These are phyloP conservation scores for Phytophthora pinifolia DNA, from an alignment of 352 stramenopile genomes.

Conservation along the genomic window DNA sequence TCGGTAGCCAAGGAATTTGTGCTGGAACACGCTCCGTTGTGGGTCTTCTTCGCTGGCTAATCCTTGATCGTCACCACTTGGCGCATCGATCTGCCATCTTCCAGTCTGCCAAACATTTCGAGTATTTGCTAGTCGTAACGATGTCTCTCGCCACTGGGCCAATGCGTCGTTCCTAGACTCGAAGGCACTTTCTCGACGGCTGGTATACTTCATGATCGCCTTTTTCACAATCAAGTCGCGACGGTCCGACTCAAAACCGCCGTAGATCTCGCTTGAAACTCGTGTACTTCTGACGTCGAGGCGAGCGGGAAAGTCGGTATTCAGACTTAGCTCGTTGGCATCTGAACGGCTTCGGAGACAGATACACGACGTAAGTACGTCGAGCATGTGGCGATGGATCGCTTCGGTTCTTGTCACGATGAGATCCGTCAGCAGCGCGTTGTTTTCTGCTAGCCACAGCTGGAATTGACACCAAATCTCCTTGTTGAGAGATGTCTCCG, in stretches of 20 bases:
- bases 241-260: slow-evolving; percentile 12
- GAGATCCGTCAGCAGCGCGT: slow-evolving; percentile 60
- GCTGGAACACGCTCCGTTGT: slow-evolving; percentile 52
- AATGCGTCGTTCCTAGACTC: slow-evolving; percentile 43
- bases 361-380: slow-evolving; percentile 54
- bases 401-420: slow-evolving; percentile 64
- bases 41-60: not conserved
- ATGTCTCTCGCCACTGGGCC: slow-evolving; percentile 35
- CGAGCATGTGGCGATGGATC: slow-evolving; percentile 54
- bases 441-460: slow-evolving; percentile 76
- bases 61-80: not conserved
- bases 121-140: slow-evolving; percentile 36
- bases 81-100: slow-evolving; percentile 25
- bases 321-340: slow-evolving; percentile 34
- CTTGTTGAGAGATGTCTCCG: slow-evolving; percentile 27
- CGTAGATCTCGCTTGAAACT: slow-evolving; percentile 6
- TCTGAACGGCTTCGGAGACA: slow-evolving; percentile 27
- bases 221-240: slow-evolving; percentile 38
- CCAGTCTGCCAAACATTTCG: slow-evolving; percentile 48
- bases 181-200: slow-evolving; percentile 33
- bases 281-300: slow-evolving; percentile 23
- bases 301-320: slow-evolving; percentile 34
- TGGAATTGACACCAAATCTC: slow-evolving; percentile 79
- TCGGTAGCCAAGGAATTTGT: slow-evolving; percentile 34
- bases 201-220: slow-evolving; percentile 42